Base-by-base conservation (phyloP, 2,329 filamentous ascomycete genomes). In the Aspergillus calidoustus region DNA sequence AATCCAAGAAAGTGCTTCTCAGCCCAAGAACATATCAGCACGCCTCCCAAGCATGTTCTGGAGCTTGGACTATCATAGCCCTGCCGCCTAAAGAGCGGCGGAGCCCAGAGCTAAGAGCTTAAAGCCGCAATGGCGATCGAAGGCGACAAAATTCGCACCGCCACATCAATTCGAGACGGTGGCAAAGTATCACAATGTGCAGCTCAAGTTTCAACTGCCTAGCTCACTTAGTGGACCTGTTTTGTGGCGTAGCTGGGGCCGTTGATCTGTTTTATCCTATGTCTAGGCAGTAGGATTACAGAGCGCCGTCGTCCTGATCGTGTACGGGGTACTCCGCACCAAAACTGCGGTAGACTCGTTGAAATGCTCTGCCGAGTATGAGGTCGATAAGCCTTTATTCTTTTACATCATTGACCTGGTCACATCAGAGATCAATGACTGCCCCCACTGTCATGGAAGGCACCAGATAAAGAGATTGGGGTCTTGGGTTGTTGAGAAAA, bases 1-100 rank as follows among this genome's bases (percentile, higher is more conserved):
- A 68, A 64, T 66, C 57, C 57, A 23, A 49, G 44, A 44, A 48
- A 54, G 34, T 53, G 54, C 49, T 57, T 56, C 46, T 54, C n/a
- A n/a, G 38, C 41, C 43, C 43, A 13, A 11, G 54, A 50, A 15
- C 25, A 8, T 30, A 41, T 28, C 23, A 31, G 22, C 30, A 41
- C 34, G 15, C 54, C 52, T 50, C 44, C 38, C 13, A 30, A 34
- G 30, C 19, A 15, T 48, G 41, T 53, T 48, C 25, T 46, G 30
- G 38, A 47, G 43, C 54, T 25, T 38, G 22, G 38, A 47, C 57
- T 59, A 53, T 54, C 44, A 47, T 54, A 49, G 54, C 59, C 54
- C 59, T 60, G 46, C 53, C 34, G 34, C 13, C 34, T 15, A 13
- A 11, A 56, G 58, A 53, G 47, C 25, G 47, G 53, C 31, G 43